phyloP scores from a whole-genome alignment of 2,329 filamentous ascomycete species.

The Colletotrichum theobromicola region DNA sequence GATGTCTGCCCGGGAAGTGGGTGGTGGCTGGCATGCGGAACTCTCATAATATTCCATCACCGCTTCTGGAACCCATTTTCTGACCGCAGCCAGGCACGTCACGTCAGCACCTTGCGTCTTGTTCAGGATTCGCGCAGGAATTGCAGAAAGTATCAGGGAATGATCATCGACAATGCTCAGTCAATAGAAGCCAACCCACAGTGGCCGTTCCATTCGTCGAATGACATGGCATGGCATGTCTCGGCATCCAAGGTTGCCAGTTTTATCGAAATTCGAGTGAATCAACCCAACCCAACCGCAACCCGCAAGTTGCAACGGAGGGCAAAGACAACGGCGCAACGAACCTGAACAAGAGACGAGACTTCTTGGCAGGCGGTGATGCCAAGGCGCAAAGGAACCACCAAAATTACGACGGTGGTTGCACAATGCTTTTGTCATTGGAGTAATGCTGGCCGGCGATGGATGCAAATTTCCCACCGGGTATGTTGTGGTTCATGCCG shows the following conservation, averaged over 20 bases:
- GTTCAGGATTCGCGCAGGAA: background rate
- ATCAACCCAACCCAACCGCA: background rate
- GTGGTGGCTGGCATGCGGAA: background rate
- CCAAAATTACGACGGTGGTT: constrained; percentile 7
- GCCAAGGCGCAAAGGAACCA: background rate
- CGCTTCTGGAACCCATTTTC: background rate
- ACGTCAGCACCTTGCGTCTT: background rate
- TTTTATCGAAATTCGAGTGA: background rate
- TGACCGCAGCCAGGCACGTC: background rate
- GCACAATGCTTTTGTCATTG: background rate
- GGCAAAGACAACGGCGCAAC: background rate
- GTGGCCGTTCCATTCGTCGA: background rate
- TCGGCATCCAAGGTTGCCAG: background rate
- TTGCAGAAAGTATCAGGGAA: background rate
- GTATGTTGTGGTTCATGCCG: background rate
- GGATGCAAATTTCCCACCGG: background rate
- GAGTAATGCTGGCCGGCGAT: background rate
- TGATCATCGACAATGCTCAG: background rate
- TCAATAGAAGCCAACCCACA: background rate
- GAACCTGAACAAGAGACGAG: background rate
- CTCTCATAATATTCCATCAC: background rate
- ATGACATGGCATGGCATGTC: background rate
- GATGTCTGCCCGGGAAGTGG: background rate
- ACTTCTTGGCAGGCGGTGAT: background rate
- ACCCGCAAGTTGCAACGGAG: background rate